Base-by-base conservation (phyloP, 2,329 filamentous ascomycete genomes). In the Epicoccum nigrum region DNA sequence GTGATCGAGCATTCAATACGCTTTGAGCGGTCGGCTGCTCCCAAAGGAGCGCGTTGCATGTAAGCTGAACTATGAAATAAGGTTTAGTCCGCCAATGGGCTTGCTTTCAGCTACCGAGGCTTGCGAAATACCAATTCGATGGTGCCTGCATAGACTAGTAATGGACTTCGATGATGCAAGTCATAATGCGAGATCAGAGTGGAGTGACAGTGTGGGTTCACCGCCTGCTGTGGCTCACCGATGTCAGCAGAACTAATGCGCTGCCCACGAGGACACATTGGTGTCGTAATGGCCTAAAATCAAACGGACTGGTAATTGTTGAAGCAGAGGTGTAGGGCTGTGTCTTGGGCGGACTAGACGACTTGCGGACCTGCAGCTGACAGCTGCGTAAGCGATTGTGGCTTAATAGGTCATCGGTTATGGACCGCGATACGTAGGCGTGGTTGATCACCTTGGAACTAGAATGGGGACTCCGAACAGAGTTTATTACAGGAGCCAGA, bases 301-400 rank as follows among this genome's bases (percentile, higher is more conserved):
- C 59, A 53, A 62, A 58, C 52, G 31, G 25, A 34, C 32, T 44
- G 31, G 6, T n/a, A 32, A 37, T 52, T 42, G 38, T 33, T 43
- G 46, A 20, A 16, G 15, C 9, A 3, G 35, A 15, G 23, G 28
- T 35, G 34, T 44, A 50, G 48, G 53, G 51, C 31, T 47, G 21
- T 44, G 39, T 33, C 30, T 48, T 57, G 56, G 49, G 57, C 50
- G 49, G 52, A 23, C 43, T 47, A 42, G 25, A 45, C 40, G 15
- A n/a, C 39, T 45, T 48, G 43, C 31, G 59, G 54, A 64, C 59
- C 61, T 65, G 62, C 62, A 65, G 60, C 62, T 65, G 62, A 65
- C 60, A 62, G 45, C 50, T 48, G 44, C 40, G 40, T 48, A 42
- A 51, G 49, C 44, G 39, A 38, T 20, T 15, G 39, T 43, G 37